phyloP scores from a whole-genome alignment of 306 rosid genomes.

The Senna siamea region DNA sequence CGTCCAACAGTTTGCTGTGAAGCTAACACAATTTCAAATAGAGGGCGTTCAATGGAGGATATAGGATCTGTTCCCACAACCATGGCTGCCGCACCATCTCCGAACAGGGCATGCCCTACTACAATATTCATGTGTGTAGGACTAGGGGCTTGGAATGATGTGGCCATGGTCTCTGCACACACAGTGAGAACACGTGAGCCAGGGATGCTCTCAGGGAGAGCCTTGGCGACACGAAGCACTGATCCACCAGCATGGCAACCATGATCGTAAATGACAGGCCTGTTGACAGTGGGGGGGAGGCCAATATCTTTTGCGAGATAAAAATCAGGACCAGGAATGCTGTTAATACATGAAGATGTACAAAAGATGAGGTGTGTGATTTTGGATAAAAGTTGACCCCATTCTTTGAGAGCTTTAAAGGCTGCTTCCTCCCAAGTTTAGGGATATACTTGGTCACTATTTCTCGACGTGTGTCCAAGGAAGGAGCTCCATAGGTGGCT shows the following conservation, averaged over 20 bases:
- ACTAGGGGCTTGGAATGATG: too few relatives aligned
- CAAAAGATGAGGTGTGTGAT: slow-evolving; percentile 35
- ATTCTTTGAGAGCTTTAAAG: slow-evolving; percentile 18
- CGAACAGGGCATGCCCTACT: too few relatives aligned
- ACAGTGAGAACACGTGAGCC: too few relatives aligned
- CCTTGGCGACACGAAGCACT: too few relatives aligned
- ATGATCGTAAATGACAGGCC: slow-evolving; percentile 6
- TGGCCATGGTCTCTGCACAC: too few relatives aligned
- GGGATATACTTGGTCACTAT: background rate
- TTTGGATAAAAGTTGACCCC: too few relatives aligned
- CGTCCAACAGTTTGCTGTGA: background rate
- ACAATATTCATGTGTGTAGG: too few relatives aligned
- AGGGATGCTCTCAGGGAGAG: too few relatives aligned
- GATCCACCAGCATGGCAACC: too few relatives aligned
- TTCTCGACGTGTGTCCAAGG: background rate
- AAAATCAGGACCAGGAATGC: background rate
- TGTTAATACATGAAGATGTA: slow-evolving; percentile 19
- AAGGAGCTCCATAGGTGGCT: background rate
- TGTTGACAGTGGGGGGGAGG: slow-evolving; percentile 6
- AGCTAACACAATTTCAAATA: slow-evolving; percentile 21
- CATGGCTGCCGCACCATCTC: slow-evolving; percentile 9
- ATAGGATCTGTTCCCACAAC: slow-evolving; percentile 4
- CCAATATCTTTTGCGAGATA: slow-evolving; percentile 9
- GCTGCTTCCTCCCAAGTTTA: slow-evolving; percentile 30
- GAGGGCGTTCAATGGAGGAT: background rate